Evolutionary conservation across 345 rosid species (phyloP).

Genomic region (Populus simonii): DNA sequence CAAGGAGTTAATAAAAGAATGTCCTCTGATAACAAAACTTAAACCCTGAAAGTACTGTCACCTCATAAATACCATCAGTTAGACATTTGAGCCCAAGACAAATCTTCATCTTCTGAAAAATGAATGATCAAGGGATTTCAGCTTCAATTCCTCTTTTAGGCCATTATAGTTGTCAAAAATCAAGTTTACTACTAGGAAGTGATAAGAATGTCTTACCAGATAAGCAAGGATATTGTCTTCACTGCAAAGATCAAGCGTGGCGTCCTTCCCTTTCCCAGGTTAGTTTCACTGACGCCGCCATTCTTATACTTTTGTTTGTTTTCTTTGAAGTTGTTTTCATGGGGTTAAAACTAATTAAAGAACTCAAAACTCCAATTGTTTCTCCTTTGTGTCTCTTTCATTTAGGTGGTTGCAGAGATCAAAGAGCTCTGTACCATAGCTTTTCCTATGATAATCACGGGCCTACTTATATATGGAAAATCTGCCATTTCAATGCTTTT

Average conservation of each 20-base stretch:
- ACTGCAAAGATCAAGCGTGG: constrained; percentile 15
- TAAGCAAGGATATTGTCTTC: constrained; percentile 9
- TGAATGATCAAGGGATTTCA: constrained; percentile 16
- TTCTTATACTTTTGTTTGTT: constrained; percentile 1
- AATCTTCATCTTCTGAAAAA: constrained; percentile 5
- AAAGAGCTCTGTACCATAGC: constrained; percentile 44
- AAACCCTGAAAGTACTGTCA: background rate
- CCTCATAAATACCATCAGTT: background rate
- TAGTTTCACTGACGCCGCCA: background rate
- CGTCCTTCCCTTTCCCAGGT: constrained; percentile 36
- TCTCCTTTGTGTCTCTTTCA: constrained; percentile 1
- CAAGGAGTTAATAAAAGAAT: constrained; percentile 11
- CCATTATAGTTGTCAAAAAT: background rate
- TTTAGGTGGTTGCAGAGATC: constrained; percentile 47
- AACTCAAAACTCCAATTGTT: background rate
- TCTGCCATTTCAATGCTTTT: constrained; percentile 43
- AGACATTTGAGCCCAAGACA: background rate
- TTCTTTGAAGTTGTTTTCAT: background rate
- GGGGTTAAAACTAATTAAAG: background rate
- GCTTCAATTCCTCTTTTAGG: constrained; percentile 32
- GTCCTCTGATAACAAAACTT: constrained; percentile 4
- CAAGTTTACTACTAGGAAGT: background rate
- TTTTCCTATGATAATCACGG: constrained; percentile 50
- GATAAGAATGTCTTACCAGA: constrained; percentile 6
- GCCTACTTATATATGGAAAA: constrained; percentile 47